Base-by-base conservation (phyloP, 139 green algal genomes). In the Micractinium conductrix region DNA sequence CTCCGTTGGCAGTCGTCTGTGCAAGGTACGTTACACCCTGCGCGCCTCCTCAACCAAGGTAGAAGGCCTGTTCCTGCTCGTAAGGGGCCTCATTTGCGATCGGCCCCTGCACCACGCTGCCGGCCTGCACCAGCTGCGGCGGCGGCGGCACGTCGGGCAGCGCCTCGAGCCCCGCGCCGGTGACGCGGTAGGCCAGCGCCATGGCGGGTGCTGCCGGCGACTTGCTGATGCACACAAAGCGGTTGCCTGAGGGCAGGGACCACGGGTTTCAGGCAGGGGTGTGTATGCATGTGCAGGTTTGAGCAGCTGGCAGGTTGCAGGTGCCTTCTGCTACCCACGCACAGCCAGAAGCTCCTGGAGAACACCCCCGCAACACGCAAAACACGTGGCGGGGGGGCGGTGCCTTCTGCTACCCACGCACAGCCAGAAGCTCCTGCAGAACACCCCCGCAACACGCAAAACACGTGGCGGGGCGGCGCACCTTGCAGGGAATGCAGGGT, bases 401-500 rank as follows among this genome's bases (percentile, higher is more conserved):
- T n/a, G n/a, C n/a, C 48, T n/a, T n/a, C n/a, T n/a, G n/a, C n/a
- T n/a, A n/a, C n/a, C n/a, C n/a, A n/a, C n/a, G n/a, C n/a, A n/a
- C n/a, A n/a, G n/a, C n/a, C n/a, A n/a, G n/a, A n/a, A n/a, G n/a
- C n/a, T n/a, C n/a, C n/a, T n/a, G n/a, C n/a, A n/a, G n/a, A n/a
- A n/a, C n/a, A n/a, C n/a, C n/a, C n/a, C n/a, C n/a, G n/a, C n/a
- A 63, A 19, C 55, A 63, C 21, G 26, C 21, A 24, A 16, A 30
- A 63, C 55, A 63, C 21, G 55, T 22, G 55, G 55, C 55, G 28
- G 28, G 14, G 55, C 55, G 87, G 7, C 90, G 69, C 55, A 87
- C 79, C 86, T 6, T 78, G 78, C 42, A 84, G 24, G 35, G 86
- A 50, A 86, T 96, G 91, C 63, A 98, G 84, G 33, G 96, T 88